phyloP scores from a whole-genome alignment of 106 monocot species.

The Dendrobium nobile region DNA sequence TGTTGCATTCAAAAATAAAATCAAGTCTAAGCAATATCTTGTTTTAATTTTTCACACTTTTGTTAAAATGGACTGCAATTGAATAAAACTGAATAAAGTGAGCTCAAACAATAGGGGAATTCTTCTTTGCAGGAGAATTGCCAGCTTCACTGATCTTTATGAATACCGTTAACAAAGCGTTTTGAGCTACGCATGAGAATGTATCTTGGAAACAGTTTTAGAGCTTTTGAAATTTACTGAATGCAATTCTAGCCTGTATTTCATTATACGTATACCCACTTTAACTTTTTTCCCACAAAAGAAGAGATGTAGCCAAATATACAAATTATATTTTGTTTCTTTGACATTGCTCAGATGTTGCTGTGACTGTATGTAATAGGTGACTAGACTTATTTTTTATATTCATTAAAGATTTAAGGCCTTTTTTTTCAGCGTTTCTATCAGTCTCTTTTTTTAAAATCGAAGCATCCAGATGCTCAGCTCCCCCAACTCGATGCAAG shows the following conservation, averaged over 20 bases:
- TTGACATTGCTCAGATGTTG: neutral
- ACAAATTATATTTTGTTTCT: neutral
- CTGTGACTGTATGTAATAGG: neutral
- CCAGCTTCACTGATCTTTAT: too few relatives aligned
- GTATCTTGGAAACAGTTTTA: too few relatives aligned
- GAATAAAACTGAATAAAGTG: neutral
- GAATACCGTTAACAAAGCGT: too few relatives aligned
- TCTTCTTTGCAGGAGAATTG: neutral
- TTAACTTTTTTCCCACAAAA: neutral
- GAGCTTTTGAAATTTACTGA: neutral
- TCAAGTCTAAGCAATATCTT: too few relatives aligned
- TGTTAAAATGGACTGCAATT: neutral
- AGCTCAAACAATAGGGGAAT: neutral
- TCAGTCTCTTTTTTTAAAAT: constrained; percentile 74
- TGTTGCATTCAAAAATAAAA: neutral
- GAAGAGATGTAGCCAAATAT: neutral
- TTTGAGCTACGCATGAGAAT: too few relatives aligned
- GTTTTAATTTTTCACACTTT: neutral
- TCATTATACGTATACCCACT: neutral
- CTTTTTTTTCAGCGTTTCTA: constrained; percentile 62
- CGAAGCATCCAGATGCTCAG: constrained; percentile 60
- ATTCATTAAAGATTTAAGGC: neutral
- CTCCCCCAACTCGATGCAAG: constrained; percentile 54
- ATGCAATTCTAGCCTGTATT: neutral
- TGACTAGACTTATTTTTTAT: neutral